These are phyloP conservation scores for Trichoderma lentiforme DNA, from an alignment of 2,329 filamentous ascomycete genomes.

Conservation along the genomic window DNA sequence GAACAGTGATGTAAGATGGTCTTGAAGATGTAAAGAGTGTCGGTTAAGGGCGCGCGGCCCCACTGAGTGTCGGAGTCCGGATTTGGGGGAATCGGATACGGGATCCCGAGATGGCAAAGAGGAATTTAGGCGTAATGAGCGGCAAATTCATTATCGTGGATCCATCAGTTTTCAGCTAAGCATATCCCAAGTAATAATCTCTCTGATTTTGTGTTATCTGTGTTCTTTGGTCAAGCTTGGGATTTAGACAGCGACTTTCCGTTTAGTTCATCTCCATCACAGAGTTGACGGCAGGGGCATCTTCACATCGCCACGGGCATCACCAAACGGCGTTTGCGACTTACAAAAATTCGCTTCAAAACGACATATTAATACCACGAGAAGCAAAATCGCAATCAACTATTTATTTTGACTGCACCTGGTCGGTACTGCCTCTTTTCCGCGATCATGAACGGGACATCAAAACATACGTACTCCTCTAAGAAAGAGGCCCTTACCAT, in stretches of 20 bases:
- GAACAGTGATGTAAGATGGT: neutral
- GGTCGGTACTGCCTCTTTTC: too few relatives aligned
- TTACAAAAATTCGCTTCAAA: neutral
- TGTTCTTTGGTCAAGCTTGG: too few relatives aligned
- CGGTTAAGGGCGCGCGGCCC: constrained; percentile 13
- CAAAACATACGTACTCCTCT: constrained; percentile 18
- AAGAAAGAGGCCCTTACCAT: constrained; percentile 27
- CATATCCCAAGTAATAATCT: neutral
- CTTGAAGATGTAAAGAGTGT: neutral
- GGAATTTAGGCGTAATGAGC: neutral
- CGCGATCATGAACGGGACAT: neutral
- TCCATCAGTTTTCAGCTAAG: neutral
- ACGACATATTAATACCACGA: neutral
- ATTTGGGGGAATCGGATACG: neutral
- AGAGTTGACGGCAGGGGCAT: neutral
- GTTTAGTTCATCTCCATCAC: neutral
- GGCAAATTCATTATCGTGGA: neutral
- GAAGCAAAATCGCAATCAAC: too few relatives aligned
- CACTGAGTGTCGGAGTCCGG: constrained; percentile 1
- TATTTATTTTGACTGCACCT: too few relatives aligned
- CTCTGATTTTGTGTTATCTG: neutral
- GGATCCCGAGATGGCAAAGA: neutral
- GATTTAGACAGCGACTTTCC: neutral
- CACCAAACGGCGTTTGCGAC: neutral
- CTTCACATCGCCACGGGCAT: neutral